Conservation (phyloP, 768 basidiomycete species). For the Roridomyces roridus region DNA sequence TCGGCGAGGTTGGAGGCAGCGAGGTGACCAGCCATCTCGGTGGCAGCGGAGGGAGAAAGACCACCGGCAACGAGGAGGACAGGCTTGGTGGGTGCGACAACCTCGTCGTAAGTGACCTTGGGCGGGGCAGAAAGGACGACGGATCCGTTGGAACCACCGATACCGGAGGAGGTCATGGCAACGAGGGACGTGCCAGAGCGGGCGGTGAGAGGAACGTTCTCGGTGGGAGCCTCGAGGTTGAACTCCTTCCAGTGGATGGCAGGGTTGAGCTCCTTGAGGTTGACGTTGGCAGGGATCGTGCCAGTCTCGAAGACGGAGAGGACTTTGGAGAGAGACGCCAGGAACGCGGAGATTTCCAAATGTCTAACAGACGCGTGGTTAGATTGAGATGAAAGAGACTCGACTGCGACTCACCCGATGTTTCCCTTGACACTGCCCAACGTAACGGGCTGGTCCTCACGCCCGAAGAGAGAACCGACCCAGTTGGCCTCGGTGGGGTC, state of each 20-base stretch:
- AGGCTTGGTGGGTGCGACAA: constrained; percentile 14
- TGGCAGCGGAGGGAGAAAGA: constrained; percentile 38
- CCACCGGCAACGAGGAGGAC: constrained; percentile 43
- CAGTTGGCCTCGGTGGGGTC: constrained; percentile 59
- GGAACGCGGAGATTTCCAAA: constrained; percentile 47
- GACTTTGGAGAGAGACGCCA: constrained; percentile 51
- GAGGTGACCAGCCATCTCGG: background rate
- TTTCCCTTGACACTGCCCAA: constrained; percentile 55
- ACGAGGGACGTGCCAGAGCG: constrained; percentile 33
- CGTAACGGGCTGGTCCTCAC: constrained; percentile 36
- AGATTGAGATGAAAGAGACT: constrained; percentile 17
- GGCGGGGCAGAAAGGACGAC: constrained; percentile 43
- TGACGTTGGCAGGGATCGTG: constrained; percentile 47
- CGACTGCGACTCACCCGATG: constrained; percentile 40
- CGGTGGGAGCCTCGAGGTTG: constrained; percentile 39
- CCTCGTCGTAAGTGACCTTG: background rate
- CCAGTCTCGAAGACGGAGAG: constrained; percentile 41
- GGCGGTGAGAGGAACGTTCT: constrained; percentile 30
- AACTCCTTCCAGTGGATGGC: constrained; percentile 46
- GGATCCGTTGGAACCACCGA: constrained; percentile 52
- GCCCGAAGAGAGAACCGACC: constrained; percentile 44
- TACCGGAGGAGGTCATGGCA: constrained; percentile 48
- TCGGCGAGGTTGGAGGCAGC: constrained; percentile 5
- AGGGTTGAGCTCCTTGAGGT: constrained; percentile 40
- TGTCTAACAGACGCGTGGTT: constrained; percentile 33